Evolutionary conservation across 2,329 filamentous ascomycete species (phyloP), one percentile per base, ranked within the genome.

Genomic region (Hypoxylon sp.): DNA sequence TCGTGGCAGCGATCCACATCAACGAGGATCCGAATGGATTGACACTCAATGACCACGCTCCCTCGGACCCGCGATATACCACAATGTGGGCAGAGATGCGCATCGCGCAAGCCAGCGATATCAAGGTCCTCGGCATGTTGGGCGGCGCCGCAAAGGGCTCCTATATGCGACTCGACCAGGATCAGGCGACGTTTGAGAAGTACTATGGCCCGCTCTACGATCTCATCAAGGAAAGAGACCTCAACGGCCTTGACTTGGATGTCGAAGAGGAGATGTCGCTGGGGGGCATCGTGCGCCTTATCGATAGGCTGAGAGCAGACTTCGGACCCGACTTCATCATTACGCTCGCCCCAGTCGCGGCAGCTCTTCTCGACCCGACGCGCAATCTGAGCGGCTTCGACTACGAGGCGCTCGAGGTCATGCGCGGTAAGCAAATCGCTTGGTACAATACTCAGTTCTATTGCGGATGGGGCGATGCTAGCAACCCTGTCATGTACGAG

Each of bases 381-480:
- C 83, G 87, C 60, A 90, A 92, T 77, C 82, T 96, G 0, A 91
- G 89, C 50, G 93, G 92, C 0, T 95, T 95, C 76, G 86, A 89
- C 72, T 94, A 96, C 77, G 85, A 88, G 30, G 84, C 88, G 38
- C 83, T 95, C 5, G 92, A 95, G 77, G 84, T 84, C 28, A 83
- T 86, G 78, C 83, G 89, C 21, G 89, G 89, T 0, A 76, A 78
- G 14, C 85, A 90, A 67, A 91, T 95, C 21, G 86, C 85, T 1
- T 96, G 91, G 91, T 95, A 95, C 76, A 94, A 95, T 73, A 84
- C 90, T 11, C 93, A 95, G 74, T 94, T 95, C 78, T 95, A 96
- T 81, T 93, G 92, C 74, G 92, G 92, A 0, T 95, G 93, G 92
- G 91, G 91, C 3, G 88, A 89, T 52, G 87, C 89, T 0, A 81